Evolutionary conservation across 1,284 basidiomycete species (phyloP), one percentile per base, ranked within the genome.

Genomic region (Irpex sp.): DNA sequence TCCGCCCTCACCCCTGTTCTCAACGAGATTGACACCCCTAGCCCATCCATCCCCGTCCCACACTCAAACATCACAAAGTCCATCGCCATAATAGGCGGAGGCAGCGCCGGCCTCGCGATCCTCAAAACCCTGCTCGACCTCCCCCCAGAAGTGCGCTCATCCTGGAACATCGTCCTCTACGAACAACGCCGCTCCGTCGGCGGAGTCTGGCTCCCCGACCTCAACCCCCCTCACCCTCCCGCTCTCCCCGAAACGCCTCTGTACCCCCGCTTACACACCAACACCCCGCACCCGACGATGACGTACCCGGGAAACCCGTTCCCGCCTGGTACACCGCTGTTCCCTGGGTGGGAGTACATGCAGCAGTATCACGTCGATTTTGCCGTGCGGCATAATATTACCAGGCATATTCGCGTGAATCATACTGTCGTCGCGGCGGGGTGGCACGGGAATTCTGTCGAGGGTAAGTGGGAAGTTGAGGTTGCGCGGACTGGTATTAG

Each of bases 181-280:
- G 85, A 87, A 66, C 78, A 83, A 68, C 77, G 81, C 43, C 67
- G 72, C 55, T 76, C 77, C 63, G 76, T 86, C 5, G 83, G 82
- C 17, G 84, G 85, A 5, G 70, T 86, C 60, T 87, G 81, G 80
- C 71, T 85, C 3, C 78, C 80, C 5, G 82, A 86, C 62, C 72
- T 75, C 17, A 65, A 73, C 3, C 72, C 77, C 8, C 74, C 77
- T 2, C 66, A 70, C 15, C 81, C 82, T 11, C 83, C 83, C 26
- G 67, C 70, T 1, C 73, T 86, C 1, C 84, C 85, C 3, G 78
- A 83, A 69, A 83, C 82, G 0, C 83, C 84, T 0, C 65, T 85
- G 8, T 87, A 86, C 64, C 83, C 83, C 3, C 75, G 73, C 6
- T 75, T 87, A n/a, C 79, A 70, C 64, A 83, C 83, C 17, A 86